phyloP scores from a whole-genome alignment of 129 eudicot species.

The Helichrysum umbraculigerum region DNA sequence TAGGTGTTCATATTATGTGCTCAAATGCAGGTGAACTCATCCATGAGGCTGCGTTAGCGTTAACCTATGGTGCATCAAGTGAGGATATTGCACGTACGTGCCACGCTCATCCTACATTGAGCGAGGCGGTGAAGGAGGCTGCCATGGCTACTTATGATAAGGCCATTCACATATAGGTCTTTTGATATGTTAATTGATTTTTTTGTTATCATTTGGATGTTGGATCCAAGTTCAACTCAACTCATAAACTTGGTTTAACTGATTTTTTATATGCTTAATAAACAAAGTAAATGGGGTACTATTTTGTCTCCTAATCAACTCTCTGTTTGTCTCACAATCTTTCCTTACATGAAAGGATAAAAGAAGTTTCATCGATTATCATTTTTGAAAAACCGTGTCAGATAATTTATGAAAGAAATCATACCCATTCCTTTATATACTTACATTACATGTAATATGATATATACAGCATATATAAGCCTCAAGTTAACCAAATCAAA shows the following conservation, averaged over 20 bases:
- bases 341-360: too few relatives aligned
- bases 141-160: conserved; percentile 92
- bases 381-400: too few relatives aligned
- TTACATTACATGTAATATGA: too few relatives aligned
- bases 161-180: conserved; percentile 70
- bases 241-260: neutral
- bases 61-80: conserved; percentile 81
- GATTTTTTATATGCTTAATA: conserved; percentile 9
- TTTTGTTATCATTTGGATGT: conserved; percentile 3
- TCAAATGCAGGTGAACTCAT: conserved; percentile 92
- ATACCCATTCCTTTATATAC: too few relatives aligned
- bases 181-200: neutral
- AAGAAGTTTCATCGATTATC: too few relatives aligned
- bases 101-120: conserved; percentile 95
- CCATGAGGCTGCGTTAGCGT: conserved; percentile 75
- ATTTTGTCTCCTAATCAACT: neutral
- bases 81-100: conserved; percentile 93
- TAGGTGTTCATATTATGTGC: conserved; percentile 83
- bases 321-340: neutral
- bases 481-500: too few relatives aligned
- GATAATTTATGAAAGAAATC: too few relatives aligned
- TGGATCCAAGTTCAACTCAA: conserved; percentile 6
- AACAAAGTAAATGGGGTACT: neutral
- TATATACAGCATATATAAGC: too few relatives aligned
- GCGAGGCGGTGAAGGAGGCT: conserved; percentile 91